Percentiles rank a stretch among this genome's conserved stretches.
phyloP scores from a whole-genome alignment of 2,329 filamentous ascomycete species.

The Exophiala dermatitidis region DNA sequence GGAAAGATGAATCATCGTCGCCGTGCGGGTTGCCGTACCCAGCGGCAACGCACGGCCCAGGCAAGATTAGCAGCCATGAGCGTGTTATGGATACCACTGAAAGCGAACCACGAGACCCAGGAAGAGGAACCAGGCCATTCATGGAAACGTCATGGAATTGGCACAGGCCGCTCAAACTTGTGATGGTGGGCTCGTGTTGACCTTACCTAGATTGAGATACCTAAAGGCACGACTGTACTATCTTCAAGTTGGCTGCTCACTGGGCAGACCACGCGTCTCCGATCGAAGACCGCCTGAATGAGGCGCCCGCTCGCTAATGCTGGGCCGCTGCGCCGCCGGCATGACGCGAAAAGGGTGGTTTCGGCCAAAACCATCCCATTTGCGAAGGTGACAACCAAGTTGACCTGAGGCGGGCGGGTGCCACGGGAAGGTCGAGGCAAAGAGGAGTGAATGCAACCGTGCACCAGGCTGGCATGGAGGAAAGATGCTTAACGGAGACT shows the following conservation, averaged over 20 bases:
- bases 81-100: too few species aligned
- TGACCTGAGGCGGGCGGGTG: conserved; percentile 2
- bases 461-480: conserved; percentile 1
- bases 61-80: neutral
- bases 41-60: neutral
- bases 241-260: neutral
- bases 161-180: neutral
- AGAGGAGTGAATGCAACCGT: neutral
- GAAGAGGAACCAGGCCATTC: neutral
- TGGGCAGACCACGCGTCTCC: too few species aligned
- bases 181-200: neutral
- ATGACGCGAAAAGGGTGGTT: neutral
- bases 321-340: neutral
- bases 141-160: neutral
- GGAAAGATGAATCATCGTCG: neutral
- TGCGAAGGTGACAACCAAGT: neutral
- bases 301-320: neutral
- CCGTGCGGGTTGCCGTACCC: neutral
- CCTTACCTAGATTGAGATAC: neutral
- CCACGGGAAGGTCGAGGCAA: conserved; percentile 6
- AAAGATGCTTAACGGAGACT: neutral
- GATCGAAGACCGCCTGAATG: neutral
- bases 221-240: too few species aligned
- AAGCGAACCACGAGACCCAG: neutral
- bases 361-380: neutral